Evolutionary conservation across 2,329 filamentous ascomycete genomes (phyloP), one percentile per base, ranked within the genome.

Genomic region (Arachnopeziza araneosa): DNA sequence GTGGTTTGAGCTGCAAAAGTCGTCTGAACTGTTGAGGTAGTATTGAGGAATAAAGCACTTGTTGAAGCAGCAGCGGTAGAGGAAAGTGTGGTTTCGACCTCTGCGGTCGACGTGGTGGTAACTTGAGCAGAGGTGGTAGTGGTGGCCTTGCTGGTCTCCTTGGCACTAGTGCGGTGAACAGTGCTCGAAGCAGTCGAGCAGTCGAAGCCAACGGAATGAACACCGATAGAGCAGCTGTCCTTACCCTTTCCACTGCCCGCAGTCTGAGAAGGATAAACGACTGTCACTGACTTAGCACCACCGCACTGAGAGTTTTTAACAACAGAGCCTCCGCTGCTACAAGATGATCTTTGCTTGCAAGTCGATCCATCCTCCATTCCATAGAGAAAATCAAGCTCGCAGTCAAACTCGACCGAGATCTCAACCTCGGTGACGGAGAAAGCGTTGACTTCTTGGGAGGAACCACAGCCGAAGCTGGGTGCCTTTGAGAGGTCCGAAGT

Each of bases 261-360:
- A 36, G 61, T 60, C 50, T 67, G 65, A 65, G 80, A 77, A 54
- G 83, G 81, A 75, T 80, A 85, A 73, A 86, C 76, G 73, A 97
- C 86, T 58, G 83, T 86, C 63, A 97, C 91, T 60, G 85, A 86
- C 73, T 83, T 91, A 66, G 93, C 93, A 75, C 93, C 93, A 83
- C 92, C 93, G 74, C 93, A 98, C 81, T 97, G 91, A 63, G 79
- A 84, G 83, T 97, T 97, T 76, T 84, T 77, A 69, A 97, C 80
- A 53, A 82, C 83, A 60, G 85, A 87, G 69, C 90, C 90, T 19
- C 80, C 78, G 58, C 81, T 78, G 65, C 80, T 83, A 83, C 91
- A 96, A 56, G 80, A 72, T 66, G 83, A 79, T 64, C 84, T 85
- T 69, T 96, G 89, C 78, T 90, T 93, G 86, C 93, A 98, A 62